Percentiles rank a stretch among this genome's conserved stretches.
phyloP scores from a whole-genome alignment of 139 green algal species.

The Ulvella scutata region DNA sequence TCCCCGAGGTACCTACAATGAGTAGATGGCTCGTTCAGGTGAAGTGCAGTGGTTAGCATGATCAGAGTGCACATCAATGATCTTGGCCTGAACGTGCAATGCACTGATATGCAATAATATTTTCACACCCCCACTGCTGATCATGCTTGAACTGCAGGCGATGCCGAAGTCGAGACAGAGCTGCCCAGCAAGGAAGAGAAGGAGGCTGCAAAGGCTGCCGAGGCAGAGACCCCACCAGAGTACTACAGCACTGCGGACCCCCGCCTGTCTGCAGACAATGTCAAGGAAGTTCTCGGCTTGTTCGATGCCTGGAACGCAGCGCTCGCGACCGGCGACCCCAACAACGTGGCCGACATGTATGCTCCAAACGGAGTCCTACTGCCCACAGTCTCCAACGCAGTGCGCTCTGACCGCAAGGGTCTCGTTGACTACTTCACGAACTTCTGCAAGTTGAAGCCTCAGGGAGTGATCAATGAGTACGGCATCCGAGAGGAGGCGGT shows the following conservation, averaged over 20 bases:
- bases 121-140: background rate
- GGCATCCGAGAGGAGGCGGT: background rate
- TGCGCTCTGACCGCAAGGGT: conserved; percentile 3
- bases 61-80: background rate
- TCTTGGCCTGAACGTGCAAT: background rate
- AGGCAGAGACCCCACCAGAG: background rate
- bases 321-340: conserved; percentile 6
- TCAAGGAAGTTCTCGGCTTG: conserved; percentile 3
- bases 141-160: background rate
- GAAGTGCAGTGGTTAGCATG: background rate
- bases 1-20: background rate
- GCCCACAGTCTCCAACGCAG: conserved; percentile 10
- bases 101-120: background rate
- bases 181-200: background rate
- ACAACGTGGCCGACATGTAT: conserved; percentile 6
- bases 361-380: conserved; percentile 9
- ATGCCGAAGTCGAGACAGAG: background rate
- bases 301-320: conserved; percentile 15
- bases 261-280: background rate
- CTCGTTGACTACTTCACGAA: conserved; percentile 10
- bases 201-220: background rate
- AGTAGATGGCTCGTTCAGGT: background rate
- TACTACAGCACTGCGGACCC: background rate
- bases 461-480: background rate
- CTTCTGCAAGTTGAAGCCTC: conserved; percentile 5